phyloP scores from a whole-genome alignment of 2,329 filamentous ascomycete species.

The Epichloe bromicola region DNA sequence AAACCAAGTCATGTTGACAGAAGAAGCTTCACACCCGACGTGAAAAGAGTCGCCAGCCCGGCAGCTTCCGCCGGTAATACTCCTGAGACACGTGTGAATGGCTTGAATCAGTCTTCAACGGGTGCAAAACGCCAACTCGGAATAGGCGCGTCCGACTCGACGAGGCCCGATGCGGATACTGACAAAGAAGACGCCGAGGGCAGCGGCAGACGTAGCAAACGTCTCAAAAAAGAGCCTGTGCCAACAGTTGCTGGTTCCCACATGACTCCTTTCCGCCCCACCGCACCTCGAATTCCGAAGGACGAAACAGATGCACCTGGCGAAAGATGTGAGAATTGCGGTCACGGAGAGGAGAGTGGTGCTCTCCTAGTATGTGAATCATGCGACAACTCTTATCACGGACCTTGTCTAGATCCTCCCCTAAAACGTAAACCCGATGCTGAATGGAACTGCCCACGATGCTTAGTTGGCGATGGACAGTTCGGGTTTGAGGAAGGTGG shows the following conservation, averaged over 20 bases:
- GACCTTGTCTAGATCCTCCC: conserved; percentile 76
- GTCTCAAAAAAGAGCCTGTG: conserved; percentile 72
- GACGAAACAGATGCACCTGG: conserved; percentile 34
- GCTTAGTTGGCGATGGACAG: conserved; percentile 88
- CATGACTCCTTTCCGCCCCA: conserved; percentile 86
- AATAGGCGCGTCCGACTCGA: conserved; percentile 34
- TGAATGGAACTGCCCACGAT: conserved; percentile 94
- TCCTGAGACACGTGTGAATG: conserved; percentile 47
- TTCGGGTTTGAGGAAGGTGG: conserved; percentile 97
- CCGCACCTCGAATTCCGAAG: conserved; percentile 51
- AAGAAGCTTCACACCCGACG: conserved; percentile 49
- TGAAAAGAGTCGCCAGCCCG: conserved; percentile 49
- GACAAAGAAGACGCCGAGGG: conserved; percentile 48
- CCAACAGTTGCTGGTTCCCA: conserved; percentile 91
- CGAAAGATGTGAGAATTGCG: conserved; percentile 76
- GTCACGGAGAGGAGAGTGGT: conserved; percentile 58
- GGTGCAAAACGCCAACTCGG: conserved; percentile 64
- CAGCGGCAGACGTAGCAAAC: conserved; percentile 75
- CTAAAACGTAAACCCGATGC: conserved; percentile 63
- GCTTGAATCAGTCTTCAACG: conserved; percentile 36
- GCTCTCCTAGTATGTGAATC: conserved; percentile 76
- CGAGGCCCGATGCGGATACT: conserved; percentile 32
- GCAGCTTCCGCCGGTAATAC: conserved; percentile 50
- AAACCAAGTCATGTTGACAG: conserved; percentile 50
- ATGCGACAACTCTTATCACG: conserved; percentile 81